These are phyloP conservation scores for Chimonanthus salicifolius DNA, from an alignment of 164 flowering plant genomes.

Conservation along the genomic window DNA sequence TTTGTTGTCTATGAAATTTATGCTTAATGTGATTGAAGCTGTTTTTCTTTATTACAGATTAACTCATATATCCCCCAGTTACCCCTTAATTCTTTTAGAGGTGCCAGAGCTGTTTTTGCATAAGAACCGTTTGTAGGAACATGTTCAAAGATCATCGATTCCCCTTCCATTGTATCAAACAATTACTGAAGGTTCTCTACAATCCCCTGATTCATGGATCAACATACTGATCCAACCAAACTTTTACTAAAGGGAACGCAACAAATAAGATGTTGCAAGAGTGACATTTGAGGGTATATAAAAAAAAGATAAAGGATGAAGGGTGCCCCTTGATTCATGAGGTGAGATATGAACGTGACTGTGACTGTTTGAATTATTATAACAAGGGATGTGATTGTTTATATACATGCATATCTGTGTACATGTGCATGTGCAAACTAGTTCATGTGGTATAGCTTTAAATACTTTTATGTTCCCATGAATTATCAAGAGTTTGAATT, in stretches of 20 bases:
- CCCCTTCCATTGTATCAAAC: conserved; percentile 36
- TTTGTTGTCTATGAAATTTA: no score
- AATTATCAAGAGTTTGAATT: no score
- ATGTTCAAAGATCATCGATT: conserved; percentile 31
- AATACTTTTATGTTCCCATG: no score
- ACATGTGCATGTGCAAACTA: no score
- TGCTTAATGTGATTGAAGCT: no score
- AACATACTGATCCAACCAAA: conserved; percentile 21
- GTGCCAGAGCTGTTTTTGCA: conserved; percentile 18
- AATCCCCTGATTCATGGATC: conserved; percentile 41
- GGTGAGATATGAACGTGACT: conserved; percentile 22
- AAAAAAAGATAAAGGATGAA: conserved; percentile 25
- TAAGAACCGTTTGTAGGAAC: conserved; percentile 41
- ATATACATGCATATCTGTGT: no score
- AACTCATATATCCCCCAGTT: no score
- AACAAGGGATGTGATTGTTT: no score
- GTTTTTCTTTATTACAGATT: no score
- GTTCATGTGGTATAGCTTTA: no score
- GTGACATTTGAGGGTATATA: conserved; percentile 30
- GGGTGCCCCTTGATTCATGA: conserved; percentile 25
- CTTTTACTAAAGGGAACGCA: conserved; percentile 33
- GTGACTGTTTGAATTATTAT: no score
- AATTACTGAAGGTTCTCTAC: conserved; percentile 34
- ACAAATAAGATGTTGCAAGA: conserved; percentile 60
- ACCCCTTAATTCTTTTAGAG: conserved; percentile 2